Evolutionary conservation across 108 stramenopile genomes (phyloP).

Genomic region (Conticribra guillardii): DNA sequence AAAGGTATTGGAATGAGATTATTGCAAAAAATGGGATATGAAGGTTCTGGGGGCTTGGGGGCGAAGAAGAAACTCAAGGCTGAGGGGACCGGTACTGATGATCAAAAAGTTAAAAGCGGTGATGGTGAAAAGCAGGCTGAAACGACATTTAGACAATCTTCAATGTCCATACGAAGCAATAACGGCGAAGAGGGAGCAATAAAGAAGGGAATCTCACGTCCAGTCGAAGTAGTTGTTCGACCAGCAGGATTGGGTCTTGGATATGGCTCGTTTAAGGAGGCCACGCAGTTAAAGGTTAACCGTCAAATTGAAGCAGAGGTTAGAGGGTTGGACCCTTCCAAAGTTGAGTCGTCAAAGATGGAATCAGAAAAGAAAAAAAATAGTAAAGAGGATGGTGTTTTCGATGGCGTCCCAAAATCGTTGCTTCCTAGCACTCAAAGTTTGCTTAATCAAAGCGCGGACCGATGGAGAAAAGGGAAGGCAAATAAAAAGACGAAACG

Average conservation of each 20-base stretch:
- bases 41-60: slow-evolving; percentile 83
- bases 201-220: slow-evolving; percentile 77
- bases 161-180: background rate
- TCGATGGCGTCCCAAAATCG: slow-evolving; percentile 51
- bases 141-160: slow-evolving; percentile 4
- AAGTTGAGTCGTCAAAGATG: slow-evolving; percentile 8
- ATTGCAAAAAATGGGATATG: slow-evolving; percentile 91
- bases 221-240: slow-evolving; percentile 93
- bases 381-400: slow-evolving; percentile 6
- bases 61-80: slow-evolving; percentile 54
- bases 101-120: background rate
- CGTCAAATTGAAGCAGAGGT: slow-evolving; percentile 82
- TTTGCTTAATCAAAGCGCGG: slow-evolving; percentile 58
- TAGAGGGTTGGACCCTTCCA: slow-evolving; percentile 59
- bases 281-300: slow-evolving; percentile 75
- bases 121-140: slow-evolving; percentile 9
- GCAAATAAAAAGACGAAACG: slow-evolving; percentile 43
- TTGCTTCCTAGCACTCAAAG: slow-evolving; percentile 67
- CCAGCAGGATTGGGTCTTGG: slow-evolving; percentile 88
- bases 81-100: slow-evolving; percentile 10
- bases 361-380: slow-evolving; percentile 23
- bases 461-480: slow-evolving; percentile 41
- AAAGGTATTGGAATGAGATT: slow-evolving; percentile 95
- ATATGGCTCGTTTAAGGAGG: slow-evolving; percentile 88
- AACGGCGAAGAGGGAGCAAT: slow-evolving; percentile 20